Conservation (phyloP, 2,329 filamentous ascomycete genomes). For the Cadophora malorum region DNA sequence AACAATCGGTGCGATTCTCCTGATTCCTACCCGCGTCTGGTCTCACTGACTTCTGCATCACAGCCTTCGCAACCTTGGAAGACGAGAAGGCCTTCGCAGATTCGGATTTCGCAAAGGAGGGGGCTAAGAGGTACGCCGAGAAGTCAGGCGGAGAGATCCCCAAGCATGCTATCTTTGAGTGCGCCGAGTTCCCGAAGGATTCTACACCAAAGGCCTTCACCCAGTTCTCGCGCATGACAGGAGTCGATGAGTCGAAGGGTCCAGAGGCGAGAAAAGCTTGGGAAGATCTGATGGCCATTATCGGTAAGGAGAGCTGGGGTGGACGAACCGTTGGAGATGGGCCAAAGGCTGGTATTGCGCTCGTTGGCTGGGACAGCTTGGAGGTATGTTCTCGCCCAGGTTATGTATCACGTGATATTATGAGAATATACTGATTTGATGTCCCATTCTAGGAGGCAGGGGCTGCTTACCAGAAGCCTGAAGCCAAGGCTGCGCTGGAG, state of each 20-base stretch:
- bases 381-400: conserved; percentile 19
- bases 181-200: conserved; percentile 24
- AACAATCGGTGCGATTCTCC: conserved; percentile 24
- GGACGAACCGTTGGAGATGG: conserved; percentile 26
- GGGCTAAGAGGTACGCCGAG: conserved; percentile 18
- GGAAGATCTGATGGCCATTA: conserved; percentile 21
- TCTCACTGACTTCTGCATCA: background rate
- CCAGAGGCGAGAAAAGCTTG: conserved; percentile 25
- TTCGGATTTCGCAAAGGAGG: conserved; percentile 20
- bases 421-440: background rate
- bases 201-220: conserved; percentile 18
- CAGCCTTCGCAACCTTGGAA: conserved; percentile 31
- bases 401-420: background rate
- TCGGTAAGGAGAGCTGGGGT: conserved; percentile 30
- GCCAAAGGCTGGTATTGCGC: conserved; percentile 20
- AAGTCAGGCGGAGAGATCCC: conserved; percentile 17
- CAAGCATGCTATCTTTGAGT: conserved; percentile 19
- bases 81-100: conserved; percentile 30
- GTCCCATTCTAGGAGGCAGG: conserved; percentile 20
- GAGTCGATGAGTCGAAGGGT: conserved; percentile 19
- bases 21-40: background rate
- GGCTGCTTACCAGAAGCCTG: conserved; percentile 15
- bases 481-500: conserved; percentile 24
- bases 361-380: conserved; percentile 30
- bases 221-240: conserved; percentile 26